Base-by-base conservation (phyloP, 805 yeast species). In the Hanseniaspora jakobsenii region DNA sequence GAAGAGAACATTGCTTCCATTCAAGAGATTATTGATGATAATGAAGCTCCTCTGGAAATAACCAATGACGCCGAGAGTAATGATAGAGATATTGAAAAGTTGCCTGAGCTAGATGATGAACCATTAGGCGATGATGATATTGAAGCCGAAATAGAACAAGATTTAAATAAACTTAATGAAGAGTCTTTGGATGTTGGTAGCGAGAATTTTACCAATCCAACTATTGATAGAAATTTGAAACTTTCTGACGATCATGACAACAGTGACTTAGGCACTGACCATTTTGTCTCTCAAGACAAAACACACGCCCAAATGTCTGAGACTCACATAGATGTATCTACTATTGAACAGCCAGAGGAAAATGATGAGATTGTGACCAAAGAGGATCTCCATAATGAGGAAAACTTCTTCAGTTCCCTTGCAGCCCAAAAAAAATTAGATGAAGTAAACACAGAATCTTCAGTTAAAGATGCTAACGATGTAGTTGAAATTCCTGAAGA, bases 321-420 rank as follows among this genome's bases (percentile, higher is more conserved):
- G 9, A 10, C 10, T 24, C 10, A 6, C 10, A 10, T 24, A 24
- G 9, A 24, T 10, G 9, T 7, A 7, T 24, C 27, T 10, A 10
- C 27, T 7, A 10, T 7, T 7, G 27, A 24, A 24, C 9, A 31
- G 4, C n/a, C 2, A 1, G n/a, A 22, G 5, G 17, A 14, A n/a
- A n/a, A n/a, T 19, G 23, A 30, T 14, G 36, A 29, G 5, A 29
- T 1, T 22, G 14, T 9, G n/a, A 13, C 14, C 6, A 7, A 8
- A 8, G 32, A 6, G 6, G 14, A 29, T 8, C 7, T 13, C 14
- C 7, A 9, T 29, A 8, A 13, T 13, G 16, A 17, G 6, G 36
- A 39, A 14, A 21, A 32, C 4, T 13, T 28, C 24, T 70, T 66
- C 30, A 62, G 62, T 6, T 69, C n/a, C n/a, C n/a, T n/a, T n/a